phyloP scores from a whole-genome alignment of 164 flowering plant species.

The Annona cherimola region DNA sequence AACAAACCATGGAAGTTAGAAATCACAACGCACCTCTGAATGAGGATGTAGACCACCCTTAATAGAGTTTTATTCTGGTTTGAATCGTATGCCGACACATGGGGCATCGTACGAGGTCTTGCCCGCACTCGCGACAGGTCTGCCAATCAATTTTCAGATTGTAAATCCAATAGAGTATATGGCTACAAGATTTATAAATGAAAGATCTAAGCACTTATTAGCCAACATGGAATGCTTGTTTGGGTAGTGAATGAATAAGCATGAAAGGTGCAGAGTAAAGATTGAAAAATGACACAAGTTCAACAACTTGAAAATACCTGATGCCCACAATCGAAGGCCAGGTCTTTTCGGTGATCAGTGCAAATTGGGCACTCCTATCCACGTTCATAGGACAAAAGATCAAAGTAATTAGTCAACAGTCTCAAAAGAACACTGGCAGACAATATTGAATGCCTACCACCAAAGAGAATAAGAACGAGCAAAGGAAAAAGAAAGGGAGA shows the following conservation, averaged over 20 bases:
- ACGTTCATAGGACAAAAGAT: background rate
- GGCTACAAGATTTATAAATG: background rate
- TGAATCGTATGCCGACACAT: background rate
- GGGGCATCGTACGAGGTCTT: background rate
- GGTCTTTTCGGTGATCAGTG: constrained; percentile 35
- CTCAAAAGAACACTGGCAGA: background rate
- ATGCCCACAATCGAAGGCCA: constrained; percentile 68
- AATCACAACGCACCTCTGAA: background rate
- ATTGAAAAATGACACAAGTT: background rate
- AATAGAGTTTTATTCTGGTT: constrained; percentile 3
- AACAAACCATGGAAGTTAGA: background rate
- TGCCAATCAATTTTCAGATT: background rate
- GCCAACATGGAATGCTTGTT: background rate
- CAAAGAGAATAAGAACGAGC: background rate
- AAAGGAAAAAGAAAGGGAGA: too few relatives aligned
- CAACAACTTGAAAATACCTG: constrained; percentile 30
- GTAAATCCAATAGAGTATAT: background rate
- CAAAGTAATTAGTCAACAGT: background rate
- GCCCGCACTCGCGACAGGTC: constrained; percentile 2
- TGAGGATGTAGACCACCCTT: background rate
- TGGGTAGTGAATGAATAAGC: background rate
- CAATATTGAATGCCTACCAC: background rate
- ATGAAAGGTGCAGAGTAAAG: background rate
- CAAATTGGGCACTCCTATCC: constrained; percentile 67
- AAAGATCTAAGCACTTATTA: background rate